These are phyloP conservation scores for Talaromyces atroroseus DNA, from an alignment of 2,329 filamentous ascomycete species.

Conservation along the genomic window DNA sequence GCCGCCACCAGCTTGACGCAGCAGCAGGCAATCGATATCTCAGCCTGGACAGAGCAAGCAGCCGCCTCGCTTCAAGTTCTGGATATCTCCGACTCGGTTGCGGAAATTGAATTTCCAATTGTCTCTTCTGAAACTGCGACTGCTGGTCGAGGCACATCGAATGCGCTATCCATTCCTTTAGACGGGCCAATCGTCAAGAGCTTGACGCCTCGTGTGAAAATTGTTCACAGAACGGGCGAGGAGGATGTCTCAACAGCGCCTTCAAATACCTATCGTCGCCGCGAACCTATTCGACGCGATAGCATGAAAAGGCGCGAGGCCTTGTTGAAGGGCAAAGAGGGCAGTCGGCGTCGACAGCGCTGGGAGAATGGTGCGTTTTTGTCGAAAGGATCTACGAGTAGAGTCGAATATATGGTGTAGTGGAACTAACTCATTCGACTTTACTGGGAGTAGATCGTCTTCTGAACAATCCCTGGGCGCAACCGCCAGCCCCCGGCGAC, in stretches of 20 bases:
- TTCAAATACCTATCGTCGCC: slow-evolving; percentile 45
- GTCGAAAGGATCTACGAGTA: background rate
- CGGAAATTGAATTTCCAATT: slow-evolving; percentile 39
- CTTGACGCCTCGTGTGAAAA: slow-evolving; percentile 25
- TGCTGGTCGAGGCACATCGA: slow-evolving; percentile 49
- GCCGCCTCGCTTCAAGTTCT: slow-evolving; percentile 33
- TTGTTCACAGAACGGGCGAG: slow-evolving; percentile 12
- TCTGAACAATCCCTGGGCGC: slow-evolving; percentile 75
- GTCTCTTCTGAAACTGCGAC: slow-evolving; percentile 35
- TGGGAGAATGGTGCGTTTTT: slow-evolving; percentile 81
- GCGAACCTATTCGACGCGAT: slow-evolving; percentile 54
- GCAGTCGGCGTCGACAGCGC: slow-evolving; percentile 73
- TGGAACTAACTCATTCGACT: slow-evolving; percentile 12
- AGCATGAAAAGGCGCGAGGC: slow-evolving; percentile 65
- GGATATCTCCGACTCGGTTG: slow-evolving; percentile 22
- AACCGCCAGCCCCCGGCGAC: slow-evolving; percentile 75
- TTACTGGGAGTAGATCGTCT: slow-evolving; percentile 61
- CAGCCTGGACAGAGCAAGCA: slow-evolving; percentile 57
- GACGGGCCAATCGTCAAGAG: slow-evolving; percentile 48
- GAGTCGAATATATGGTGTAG: background rate
- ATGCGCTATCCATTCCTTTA: slow-evolving; percentile 68
- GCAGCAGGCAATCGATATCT: slow-evolving; percentile 53
- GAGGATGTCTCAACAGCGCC: slow-evolving; percentile 22
- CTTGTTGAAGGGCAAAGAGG: slow-evolving; percentile 83
- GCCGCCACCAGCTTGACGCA: slow-evolving; percentile 26